Conservation (phyloP, 768 basidiomycete species). For the Leccinum variicolor region DNA sequence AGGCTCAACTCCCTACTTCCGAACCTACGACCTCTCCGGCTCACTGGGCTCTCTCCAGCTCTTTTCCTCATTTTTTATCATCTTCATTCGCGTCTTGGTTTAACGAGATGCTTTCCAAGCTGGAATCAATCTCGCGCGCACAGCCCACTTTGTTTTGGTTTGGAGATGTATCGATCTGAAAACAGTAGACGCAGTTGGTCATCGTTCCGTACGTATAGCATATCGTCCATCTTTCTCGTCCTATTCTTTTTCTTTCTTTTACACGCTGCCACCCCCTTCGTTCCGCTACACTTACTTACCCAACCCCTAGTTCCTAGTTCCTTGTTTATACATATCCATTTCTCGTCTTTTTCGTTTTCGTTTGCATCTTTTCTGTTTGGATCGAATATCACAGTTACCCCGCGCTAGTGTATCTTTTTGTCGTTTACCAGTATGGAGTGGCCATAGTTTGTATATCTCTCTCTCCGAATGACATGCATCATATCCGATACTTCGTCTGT, state of each 20-base stretch:
- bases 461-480: slow-evolving; percentile 2
- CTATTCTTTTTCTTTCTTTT: not conserved
- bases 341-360: not conserved
- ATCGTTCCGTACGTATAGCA: slow-evolving; percentile 13
- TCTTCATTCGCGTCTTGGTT: slow-evolving; percentile 6
- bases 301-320: not conserved
- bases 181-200: slow-evolving; percentile 2
- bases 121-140: slow-evolving; percentile 6
- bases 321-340: not conserved
- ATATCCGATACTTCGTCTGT: not conserved
- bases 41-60: not conserved
- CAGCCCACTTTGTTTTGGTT: slow-evolving; percentile 6
- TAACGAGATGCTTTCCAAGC: slow-evolving; percentile 2
- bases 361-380: not conserved
- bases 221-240: slow-evolving; percentile 2
- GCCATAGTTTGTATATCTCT: not conserved
- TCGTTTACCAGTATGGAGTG: not conserved
- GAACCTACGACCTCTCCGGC: not conserved
- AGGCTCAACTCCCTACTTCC: too few species aligned
- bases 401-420: slow-evolving; percentile 19
- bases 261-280: slow-evolving; percentile 7
- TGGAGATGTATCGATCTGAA: slow-evolving; percentile 1
- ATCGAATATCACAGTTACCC: slow-evolving; percentile 9
- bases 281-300: not conserved
- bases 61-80: not conserved